Evolutionary conservation across 2,329 filamentous ascomycete species (phyloP), one percentile per base, ranked within the genome.

Genomic region (Aspergillus transmontanensis): DNA sequence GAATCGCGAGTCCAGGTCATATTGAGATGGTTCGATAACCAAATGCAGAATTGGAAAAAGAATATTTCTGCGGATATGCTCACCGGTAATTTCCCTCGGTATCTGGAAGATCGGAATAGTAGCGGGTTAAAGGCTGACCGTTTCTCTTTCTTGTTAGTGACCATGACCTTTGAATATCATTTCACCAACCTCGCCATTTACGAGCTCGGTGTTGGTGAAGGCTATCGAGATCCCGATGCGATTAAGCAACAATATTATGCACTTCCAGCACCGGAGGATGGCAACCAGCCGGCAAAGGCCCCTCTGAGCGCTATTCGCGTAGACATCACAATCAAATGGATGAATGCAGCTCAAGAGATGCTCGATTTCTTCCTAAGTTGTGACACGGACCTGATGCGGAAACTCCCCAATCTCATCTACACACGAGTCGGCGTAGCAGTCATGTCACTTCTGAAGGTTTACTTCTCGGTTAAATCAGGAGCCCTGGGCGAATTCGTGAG

Each of bases 291-390:
- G 4, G 36, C 64, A 0, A 59, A 63, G 4, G 51, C 62, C 7
- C 68, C 68, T 6, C 64, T 76, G 26, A 77, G 75, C 55, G 74
- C 73, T 3, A 70, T 75, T 57, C 75, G 75, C 23, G 70, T 78
- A 57, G 75, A 78, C 54, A 70, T 78, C 63, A 77, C 70, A 3
- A 69, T 78, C 48, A 78, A 77, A 68, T 78, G 75, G 75, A 71
- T 78, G 74, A 72, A 75, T 50, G 72, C 75, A 23, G 72, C 75
- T 12, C 76, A 77, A 9, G 70, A 74, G 57, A 58, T 77, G 58
- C 69, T 78, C 19, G 71, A 78, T 57, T 69, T 71, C 2, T 71
- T 76, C 26, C 64, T 54, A 39, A 67, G 62, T 41, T 78, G 75
- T 61, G 75, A 74, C 60, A 72, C 70, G 16, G 73, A 76, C 16